Base-by-base conservation (phyloP, 306 rosid species). In the Elaeagnus macrophylla region DNA sequence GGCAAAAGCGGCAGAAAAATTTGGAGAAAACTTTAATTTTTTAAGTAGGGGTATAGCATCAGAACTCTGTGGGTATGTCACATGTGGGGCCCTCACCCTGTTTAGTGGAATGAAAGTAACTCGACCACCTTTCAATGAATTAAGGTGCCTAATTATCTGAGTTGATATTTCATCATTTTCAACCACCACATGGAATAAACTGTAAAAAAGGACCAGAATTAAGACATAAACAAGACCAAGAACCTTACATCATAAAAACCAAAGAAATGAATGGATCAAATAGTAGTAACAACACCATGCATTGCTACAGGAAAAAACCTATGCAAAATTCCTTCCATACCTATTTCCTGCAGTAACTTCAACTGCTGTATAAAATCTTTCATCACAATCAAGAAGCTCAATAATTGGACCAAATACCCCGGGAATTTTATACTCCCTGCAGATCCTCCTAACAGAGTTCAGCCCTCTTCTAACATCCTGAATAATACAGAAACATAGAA, bases 341-440 rank as follows among this genome's bases (percentile, higher is more conserved):
- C 97, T 91, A 77, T 86, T 91, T 74, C 94, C 97, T 1, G 97
- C 97, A 40, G 96, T 91, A 56, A 91, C 95, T 80, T 91, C 96
- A 62, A 91, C 97, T 5, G 97, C 97, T 10, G 91, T 86, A 71
- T 86, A 91, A 73, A 86, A 91, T 25, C 68, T 91, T 20, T 91
- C 97, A 17, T 91, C 97, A 51, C 97, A 91, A 62, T 75, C 83
- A 67, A 91, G 78, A 76, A 86, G 77, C 86, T 91, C 95, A 59
- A 91, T 84, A 60, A 91, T 84, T 50, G 97, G 97, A 64, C 97
- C 97, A 66, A 67, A 73, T 67, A 91, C 94, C 68, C 95, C 97
- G 72, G 80, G 71, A 72, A 90, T 79, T 25, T 56, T 60, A 56
- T 76, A 77, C 74, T 79, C 83, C 61, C 59, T 78, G 81, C 91